A percentile compares a stretch with the other conserved stretches of the same genome.
Conservation (phyloP, 768 basidiomycete species). For the Mycena latifolia region DNA sequence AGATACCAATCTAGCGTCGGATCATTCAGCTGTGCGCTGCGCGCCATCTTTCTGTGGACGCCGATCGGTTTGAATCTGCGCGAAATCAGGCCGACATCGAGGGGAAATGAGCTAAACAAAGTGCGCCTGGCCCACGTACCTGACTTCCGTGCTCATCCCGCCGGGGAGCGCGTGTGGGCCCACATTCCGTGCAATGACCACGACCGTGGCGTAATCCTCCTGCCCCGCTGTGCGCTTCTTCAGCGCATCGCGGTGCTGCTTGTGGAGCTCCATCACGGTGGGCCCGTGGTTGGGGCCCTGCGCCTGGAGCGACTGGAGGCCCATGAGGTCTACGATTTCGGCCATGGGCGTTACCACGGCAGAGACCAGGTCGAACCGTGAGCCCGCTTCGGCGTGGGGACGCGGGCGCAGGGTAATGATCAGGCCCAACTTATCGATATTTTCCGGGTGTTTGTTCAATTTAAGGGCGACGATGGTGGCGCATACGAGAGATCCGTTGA, state of each 20-base stretch:
- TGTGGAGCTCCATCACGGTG: constrained; percentile 10
- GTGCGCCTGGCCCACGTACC: not conserved
- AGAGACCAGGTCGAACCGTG: constrained; percentile 25
- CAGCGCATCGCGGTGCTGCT: constrained; percentile 25
- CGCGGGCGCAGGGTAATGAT: constrained; percentile 18
- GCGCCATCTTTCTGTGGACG: constrained; percentile 11
- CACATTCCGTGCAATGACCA: constrained; percentile 6
- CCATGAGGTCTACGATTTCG: not conserved
- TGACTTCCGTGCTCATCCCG: constrained; percentile 4
- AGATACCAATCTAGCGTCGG: constrained; percentile 23
- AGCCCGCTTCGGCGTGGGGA: constrained; percentile 23
- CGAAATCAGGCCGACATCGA: not conserved
- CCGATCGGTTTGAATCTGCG: constrained; percentile 25
- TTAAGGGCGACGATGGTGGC: constrained; percentile 32
- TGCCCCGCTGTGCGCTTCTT: constrained; percentile 14
- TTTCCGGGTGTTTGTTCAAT: constrained; percentile 22
- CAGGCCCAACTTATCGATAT: constrained; percentile 29
- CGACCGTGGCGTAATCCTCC: constrained; percentile 18
- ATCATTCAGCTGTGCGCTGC: constrained; percentile 19
- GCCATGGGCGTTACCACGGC: constrained; percentile 21
- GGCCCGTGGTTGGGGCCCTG: not conserved
- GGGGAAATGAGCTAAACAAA: not conserved
- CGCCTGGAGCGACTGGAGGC: no score
- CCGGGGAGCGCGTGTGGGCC: constrained; percentile 21
- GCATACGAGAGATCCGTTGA: constrained; percentile 28